phyloP scores from a whole-genome alignment of 2,329 filamentous ascomycete species.

The Fusarium abutilonis region DNA sequence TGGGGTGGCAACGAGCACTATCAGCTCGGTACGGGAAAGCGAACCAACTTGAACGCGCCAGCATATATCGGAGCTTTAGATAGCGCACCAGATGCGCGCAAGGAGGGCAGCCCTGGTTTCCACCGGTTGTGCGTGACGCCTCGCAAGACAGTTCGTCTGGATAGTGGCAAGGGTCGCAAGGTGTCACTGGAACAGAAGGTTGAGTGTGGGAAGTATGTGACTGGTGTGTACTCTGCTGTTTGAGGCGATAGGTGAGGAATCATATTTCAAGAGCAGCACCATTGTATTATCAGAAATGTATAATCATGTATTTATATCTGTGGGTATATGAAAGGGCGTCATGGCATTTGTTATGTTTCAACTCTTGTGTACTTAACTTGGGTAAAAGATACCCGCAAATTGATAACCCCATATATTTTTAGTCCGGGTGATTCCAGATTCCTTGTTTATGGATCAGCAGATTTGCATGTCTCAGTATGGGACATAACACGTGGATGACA shows the following conservation, averaged over 20 bases:
- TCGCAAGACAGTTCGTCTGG: constrained; percentile 72
- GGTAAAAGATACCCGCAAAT: constrained; percentile 17
- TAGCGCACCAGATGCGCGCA: constrained; percentile 65
- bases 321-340: constrained; percentile 27
- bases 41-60: constrained; percentile 81
- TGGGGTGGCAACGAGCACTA: constrained; percentile 97
- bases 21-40: constrained; percentile 90
- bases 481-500: constrained; percentile 8
- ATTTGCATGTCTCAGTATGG: constrained; percentile 9
- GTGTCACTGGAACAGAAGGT: constrained; percentile 85
- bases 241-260: constrained; percentile 43
- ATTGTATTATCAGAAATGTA: constrained; percentile 33
- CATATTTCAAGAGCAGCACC: constrained; percentile 12
- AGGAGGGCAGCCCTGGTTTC: constrained; percentile 69
- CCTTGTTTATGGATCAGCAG: not conserved
- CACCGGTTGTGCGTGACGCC: constrained; percentile 86
- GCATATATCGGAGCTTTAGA: constrained; percentile 83
- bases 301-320: constrained; percentile 33
- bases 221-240: constrained; percentile 80
- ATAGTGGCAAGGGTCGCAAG: constrained; percentile 69
- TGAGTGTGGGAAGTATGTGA: constrained; percentile 84
- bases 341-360: constrained; percentile 19
- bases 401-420: not conserved
- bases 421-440: constrained; percentile 9
- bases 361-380: constrained; percentile 28